Evolutionary conservation across 495 filamentous ascomycete genomes (phyloP).

Genomic region (Chlorociboria aeruginascens): DNA sequence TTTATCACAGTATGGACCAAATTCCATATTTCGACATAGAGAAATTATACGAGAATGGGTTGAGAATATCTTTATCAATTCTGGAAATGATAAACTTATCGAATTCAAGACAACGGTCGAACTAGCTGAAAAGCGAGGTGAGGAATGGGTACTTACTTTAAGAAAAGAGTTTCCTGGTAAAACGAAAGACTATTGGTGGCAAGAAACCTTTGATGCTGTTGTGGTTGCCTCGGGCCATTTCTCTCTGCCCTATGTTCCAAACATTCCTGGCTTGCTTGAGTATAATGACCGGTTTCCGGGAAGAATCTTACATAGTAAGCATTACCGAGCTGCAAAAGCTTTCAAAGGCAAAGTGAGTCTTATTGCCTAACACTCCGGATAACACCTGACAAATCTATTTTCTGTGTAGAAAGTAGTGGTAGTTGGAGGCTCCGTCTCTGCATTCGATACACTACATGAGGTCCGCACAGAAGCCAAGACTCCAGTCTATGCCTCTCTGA

Average conservation of each 20-base stretch:
- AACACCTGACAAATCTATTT: neutral
- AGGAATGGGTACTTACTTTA: slow-evolving; percentile 26
- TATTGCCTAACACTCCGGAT: neutral
- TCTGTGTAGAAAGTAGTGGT: slow-evolving; percentile 35
- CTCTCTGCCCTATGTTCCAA: slow-evolving; percentile 55
- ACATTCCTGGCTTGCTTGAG: slow-evolving; percentile 38
- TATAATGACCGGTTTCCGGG: slow-evolving; percentile 48
- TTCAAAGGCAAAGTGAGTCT: slow-evolving; percentile 26
- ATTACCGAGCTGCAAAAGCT: slow-evolving; percentile 46
- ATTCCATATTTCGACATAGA: slow-evolving; percentile 23
- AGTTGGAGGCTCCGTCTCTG: slow-evolving; percentile 68
- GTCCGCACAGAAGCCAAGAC: slow-evolving; percentile 22
- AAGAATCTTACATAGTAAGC: slow-evolving; percentile 64
- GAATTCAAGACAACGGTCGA: slow-evolving; percentile 27
- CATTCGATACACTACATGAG: slow-evolving; percentile 53
- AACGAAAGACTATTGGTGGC: slow-evolving; percentile 31
- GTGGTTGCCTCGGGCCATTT: slow-evolving; percentile 75
- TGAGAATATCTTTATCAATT: slow-evolving; percentile 14
- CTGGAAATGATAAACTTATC: slow-evolving; percentile 21
- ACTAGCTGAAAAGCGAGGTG: slow-evolving; percentile 17
- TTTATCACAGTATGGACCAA: slow-evolving; percentile 17
- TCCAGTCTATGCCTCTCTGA: slow-evolving; percentile 19
- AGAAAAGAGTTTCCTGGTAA: slow-evolving; percentile 14
- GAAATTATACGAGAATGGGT: slow-evolving; percentile 21
- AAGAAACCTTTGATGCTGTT: slow-evolving; percentile 57